A percentile compares a stretch with the other conserved stretches of the same genome.
Evolutionary conservation across 768 basidiomycete genomes (phyloP).

Genomic region (Lactarius tabidus): DNA sequence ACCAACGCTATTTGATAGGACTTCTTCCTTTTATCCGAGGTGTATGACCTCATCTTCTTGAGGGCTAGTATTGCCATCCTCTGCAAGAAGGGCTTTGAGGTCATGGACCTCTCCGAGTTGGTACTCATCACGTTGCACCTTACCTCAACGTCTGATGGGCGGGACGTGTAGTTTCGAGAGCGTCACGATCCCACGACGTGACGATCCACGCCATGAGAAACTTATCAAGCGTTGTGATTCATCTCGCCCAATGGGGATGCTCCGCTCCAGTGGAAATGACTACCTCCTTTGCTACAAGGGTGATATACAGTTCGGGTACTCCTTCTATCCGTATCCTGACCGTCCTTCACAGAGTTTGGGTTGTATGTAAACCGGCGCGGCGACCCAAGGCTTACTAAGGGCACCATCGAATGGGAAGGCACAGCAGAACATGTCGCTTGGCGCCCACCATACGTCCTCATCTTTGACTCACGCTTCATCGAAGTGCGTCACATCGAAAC

Average conservation of each 20-base stretch:
- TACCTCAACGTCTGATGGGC: neutral
- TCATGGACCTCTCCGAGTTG: slow-evolving; percentile 93
- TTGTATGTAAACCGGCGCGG: no score
- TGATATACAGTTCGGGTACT: slow-evolving; percentile 33
- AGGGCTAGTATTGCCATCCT: slow-evolving; percentile 92
- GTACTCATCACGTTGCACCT: slow-evolving; percentile 32
- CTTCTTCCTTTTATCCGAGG: slow-evolving; percentile 90
- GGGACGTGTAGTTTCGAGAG: slow-evolving; percentile 63
- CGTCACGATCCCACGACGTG: slow-evolving; percentile 82
- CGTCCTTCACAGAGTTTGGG: slow-evolving; percentile 49
- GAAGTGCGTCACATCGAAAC: no score
- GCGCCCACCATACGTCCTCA: no score
- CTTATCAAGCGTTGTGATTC: no score
- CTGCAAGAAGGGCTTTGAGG: slow-evolving; percentile 92
- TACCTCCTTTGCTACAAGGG: slow-evolving; percentile 89
- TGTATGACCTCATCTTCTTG: slow-evolving; percentile 86
- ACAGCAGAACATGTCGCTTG: no score
- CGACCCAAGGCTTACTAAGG: no score
- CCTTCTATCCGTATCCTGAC: neutral
- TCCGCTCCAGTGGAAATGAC: slow-evolving; percentile 80
- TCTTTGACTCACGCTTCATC: no score
- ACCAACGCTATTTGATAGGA: slow-evolving; percentile 41
- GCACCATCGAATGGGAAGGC: no score
- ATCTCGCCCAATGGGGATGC: no score
- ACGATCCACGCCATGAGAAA: no score